Evolutionary conservation across 495 filamentous ascomycete species (phyloP), one percentile per base, ranked within the genome.

Genomic region (Staphylotrichum longicolle): DNA sequence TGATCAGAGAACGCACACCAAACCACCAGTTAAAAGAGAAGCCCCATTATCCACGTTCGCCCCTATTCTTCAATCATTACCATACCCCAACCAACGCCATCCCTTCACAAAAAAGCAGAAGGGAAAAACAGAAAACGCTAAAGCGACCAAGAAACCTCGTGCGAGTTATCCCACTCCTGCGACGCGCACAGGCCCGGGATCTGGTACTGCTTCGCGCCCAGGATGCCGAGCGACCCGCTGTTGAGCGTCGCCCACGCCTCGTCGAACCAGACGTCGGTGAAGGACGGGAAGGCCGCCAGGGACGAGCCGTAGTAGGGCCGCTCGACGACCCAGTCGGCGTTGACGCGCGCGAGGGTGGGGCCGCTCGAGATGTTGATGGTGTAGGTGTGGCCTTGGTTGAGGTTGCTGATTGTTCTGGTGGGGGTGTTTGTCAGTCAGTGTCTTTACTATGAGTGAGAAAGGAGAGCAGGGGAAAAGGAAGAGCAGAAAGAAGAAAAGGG

Each of bases 271-370:
- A 67, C 62, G 34, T 70, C 66, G 20, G 56, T 65, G 54, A 74
- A 74, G 14, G 40, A 5, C 0, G 71, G 64, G 14, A 72, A 70
- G 33, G 60, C 58, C 5, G 66, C 62, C 2, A 69, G 60, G 7
- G 59, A 40, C 20, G 35, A 30, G 39, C 70, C 70, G 59, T 66
- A 68, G 48, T 54, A 50, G 15, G 71, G 71, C 3, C 66, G 57
- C 60, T 74, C 71, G 3, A 74, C 60, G 9, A 72, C 64, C 64
- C 68, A 74, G 61, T 72, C 71, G n/a, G 68, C 67, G 48, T 72
- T 62, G 10, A 65, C 46, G 1, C 71, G 63, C 4, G 52, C 62
- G 1, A 74, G 63, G 4, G 68, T 55, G 0, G 66, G 40, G 20
- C 71, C 71, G 7, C 12, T 14, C 0, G 34, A 10, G 33, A 68